phyloP scores from a whole-genome alignment of 495 filamentous ascomycete species.

The Penicillium dipodomyicola region DNA sequence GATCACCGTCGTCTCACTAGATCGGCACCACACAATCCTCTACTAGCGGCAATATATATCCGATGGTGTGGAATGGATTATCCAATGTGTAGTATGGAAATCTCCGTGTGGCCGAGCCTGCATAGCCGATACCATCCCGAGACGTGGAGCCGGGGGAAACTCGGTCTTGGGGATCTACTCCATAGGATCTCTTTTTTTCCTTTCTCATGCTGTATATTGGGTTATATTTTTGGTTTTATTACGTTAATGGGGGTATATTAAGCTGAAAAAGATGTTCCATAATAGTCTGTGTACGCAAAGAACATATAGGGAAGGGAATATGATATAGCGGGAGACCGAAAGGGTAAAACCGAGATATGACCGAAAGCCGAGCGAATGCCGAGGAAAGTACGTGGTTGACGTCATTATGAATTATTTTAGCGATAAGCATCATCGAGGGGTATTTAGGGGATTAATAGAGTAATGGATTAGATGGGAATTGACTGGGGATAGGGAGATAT shows the following conservation, averaged over 20 bases:
- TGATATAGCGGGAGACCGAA: no score
- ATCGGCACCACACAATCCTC: not conserved
- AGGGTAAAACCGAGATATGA: not conserved
- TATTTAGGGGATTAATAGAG: not conserved
- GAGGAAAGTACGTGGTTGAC: constrained; percentile 8
- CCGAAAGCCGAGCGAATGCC: not conserved
- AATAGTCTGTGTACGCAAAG: not conserved
- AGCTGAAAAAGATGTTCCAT: not conserved
- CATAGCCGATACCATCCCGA: constrained; percentile 39
- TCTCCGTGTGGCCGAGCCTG: constrained; percentile 41
- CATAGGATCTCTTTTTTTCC: not conserved
- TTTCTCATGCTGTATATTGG: not conserved
- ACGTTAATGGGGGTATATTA: not conserved
- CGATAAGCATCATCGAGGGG: constrained; percentile 4
- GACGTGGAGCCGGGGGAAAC: constrained; percentile 19
- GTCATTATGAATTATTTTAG: constrained; percentile 10
- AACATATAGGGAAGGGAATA: no score
- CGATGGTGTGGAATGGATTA: not conserved
- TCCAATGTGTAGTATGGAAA: not conserved
- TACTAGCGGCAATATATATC: not conserved
- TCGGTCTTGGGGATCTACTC: constrained; percentile 4
- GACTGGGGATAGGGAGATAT: not conserved
- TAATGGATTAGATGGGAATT: not conserved
- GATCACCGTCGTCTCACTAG: not conserved
- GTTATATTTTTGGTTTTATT: no score